Conservation (phyloP, 495 filamentous ascomycete species). For the Podospora comata region DNA sequence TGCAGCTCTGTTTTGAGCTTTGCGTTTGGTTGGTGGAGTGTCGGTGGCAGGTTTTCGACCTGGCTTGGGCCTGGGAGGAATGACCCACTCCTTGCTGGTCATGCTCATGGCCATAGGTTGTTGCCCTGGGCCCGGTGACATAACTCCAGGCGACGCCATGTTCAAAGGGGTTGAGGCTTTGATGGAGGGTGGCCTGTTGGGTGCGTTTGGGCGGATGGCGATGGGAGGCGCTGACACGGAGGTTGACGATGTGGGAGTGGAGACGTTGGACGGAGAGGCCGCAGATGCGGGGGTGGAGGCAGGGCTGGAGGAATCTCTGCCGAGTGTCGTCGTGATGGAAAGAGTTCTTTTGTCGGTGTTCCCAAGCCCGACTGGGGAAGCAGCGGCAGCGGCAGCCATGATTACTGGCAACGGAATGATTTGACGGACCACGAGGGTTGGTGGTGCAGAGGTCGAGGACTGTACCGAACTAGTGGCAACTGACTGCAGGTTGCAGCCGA, state of each 20-base stretch:
- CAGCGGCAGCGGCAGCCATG: constrained; percentile 4
- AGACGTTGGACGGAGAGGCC: constrained; percentile 26
- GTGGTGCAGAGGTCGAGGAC: background rate
- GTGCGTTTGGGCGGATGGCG: constrained; percentile 30
- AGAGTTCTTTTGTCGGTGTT: constrained; percentile 12
- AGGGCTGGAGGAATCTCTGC: constrained; percentile 20
- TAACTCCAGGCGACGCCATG: constrained; percentile 27
- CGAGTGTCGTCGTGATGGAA: constrained; percentile 22
- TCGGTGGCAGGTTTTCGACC: constrained; percentile 90
- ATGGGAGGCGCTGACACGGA: constrained; percentile 24
- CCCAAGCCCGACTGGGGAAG: constrained; percentile 1
- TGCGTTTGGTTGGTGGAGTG: constrained; percentile 85
- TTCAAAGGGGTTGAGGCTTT: constrained; percentile 20
- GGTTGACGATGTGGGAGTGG: constrained; percentile 25
- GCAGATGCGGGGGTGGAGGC: constrained; percentile 31
- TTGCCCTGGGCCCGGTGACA: constrained; percentile 22
- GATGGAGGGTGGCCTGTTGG: constrained; percentile 23
- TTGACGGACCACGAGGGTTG: background rate
- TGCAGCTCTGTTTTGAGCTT: constrained; percentile 90
- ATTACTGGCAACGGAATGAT: constrained; percentile 18
- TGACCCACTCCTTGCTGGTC: constrained; percentile 82
- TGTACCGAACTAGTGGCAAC: constrained; percentile 8
- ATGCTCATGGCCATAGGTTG: constrained; percentile 40
- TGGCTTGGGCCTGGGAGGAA: constrained; percentile 87
- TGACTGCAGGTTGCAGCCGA: constrained; percentile 15